Conservation (phyloP, 2,329 filamentous ascomycete genomes). For the Penicillium sp. region DNA sequence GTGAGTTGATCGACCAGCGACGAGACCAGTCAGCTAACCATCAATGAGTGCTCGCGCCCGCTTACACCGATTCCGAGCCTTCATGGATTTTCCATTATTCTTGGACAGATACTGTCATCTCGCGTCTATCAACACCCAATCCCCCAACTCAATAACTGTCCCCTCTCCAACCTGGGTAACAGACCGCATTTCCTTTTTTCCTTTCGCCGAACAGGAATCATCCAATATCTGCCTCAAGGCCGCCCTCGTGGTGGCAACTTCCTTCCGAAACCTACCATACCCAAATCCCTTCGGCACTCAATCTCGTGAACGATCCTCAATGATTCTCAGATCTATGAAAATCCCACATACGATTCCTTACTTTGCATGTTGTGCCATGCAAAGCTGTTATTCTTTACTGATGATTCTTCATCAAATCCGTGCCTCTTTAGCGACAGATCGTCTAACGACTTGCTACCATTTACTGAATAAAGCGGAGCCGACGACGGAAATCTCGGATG, state of each 20-base stretch:
- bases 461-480: constrained; percentile 26
- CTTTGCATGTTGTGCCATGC: constrained; percentile 30
- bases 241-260: constrained; percentile 24
- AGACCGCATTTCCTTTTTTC: constrained; percentile 24
- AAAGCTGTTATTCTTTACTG: constrained; percentile 28
- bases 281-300: constrained; percentile 12
- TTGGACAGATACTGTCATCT: constrained; percentile 31
- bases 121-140: constrained; percentile 22
- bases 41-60: constrained; percentile 25
- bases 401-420: constrained; percentile 31
- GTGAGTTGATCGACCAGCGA: constrained; percentile 17
- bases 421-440: constrained; percentile 22
- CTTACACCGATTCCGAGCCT: constrained; percentile 32
- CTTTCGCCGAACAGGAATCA: constrained; percentile 32
- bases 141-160: constrained; percentile 8
- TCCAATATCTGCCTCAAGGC: constrained; percentile 32
- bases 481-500: constrained; percentile 29
- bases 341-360: constrained; percentile 28
- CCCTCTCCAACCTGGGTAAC: constrained; percentile 10
- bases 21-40: not conserved
- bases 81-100: constrained; percentile 32
- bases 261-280: constrained; percentile 23
- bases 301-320: not conserved
- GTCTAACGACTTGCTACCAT: constrained; percentile 26
- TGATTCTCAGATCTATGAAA: not conserved